A percentile compares a stretch with the other conserved stretches of the same genome.
Conservation (phyloP, 78 protist genomes). For the Pelomyxa schiedti region DNA sequence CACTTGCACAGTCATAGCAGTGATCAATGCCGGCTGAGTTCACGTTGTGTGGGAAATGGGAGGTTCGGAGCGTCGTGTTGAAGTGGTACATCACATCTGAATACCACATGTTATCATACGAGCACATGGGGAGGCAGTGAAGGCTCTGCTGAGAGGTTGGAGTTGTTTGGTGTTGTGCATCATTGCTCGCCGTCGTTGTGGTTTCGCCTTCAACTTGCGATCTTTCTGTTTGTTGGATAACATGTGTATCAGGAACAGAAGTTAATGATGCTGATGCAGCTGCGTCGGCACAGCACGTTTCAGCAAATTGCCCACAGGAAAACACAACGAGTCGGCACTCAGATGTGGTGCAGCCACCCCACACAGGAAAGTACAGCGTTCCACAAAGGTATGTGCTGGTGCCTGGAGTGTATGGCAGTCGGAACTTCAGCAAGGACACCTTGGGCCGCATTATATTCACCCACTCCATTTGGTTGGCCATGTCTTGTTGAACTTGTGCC, state of each 20-base stretch:
- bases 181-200: no score
- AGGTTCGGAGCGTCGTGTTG: slow-evolving; percentile 32
- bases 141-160: no score
- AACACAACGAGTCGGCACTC: slow-evolving; percentile 50
- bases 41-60: neutral
- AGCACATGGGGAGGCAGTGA: neutral
- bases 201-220: no score
- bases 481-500: neutral
- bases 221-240: no score
- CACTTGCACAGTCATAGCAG: slow-evolving; percentile 52
- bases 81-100: slow-evolving; percentile 38
- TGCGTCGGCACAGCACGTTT: no score
- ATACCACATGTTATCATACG: slow-evolving; percentile 20
- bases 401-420: slow-evolving; percentile 33
- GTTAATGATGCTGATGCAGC: no score
- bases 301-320: no score
- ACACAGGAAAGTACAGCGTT: slow-evolving; percentile 27
- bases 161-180: no score
- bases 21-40: slow-evolving; percentile 7
- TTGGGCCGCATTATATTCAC: neutral
- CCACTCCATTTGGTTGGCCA: slow-evolving; percentile 17
- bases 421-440: slow-evolving; percentile 31
- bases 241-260: no score
- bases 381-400: slow-evolving; percentile 33
- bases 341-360: slow-evolving; percentile 47